phyloP scores from a whole-genome alignment of 805 yeast species.

The Groenewaldozyma tartarivorans region DNA sequence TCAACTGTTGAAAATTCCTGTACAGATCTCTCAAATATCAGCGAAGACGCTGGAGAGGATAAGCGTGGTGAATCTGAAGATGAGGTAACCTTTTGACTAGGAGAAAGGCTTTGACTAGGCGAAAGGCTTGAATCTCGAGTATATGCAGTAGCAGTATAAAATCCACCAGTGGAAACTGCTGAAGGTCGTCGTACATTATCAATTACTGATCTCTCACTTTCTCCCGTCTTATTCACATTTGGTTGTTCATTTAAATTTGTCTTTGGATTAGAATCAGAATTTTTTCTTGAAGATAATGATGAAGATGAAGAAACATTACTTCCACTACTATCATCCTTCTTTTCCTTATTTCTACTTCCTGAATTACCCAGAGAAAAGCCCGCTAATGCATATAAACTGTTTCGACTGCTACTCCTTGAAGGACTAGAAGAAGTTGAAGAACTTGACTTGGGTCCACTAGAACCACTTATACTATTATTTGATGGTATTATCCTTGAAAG shows the following conservation, averaged over 20 bases:
- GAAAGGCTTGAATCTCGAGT: background rate
- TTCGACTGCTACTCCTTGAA: background rate
- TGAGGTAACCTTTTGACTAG: slow-evolving; percentile 6
- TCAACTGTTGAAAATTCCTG: slow-evolving; percentile 38
- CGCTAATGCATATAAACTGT: background rate
- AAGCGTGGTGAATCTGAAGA: slow-evolving; percentile 6
- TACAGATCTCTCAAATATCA: slow-evolving; percentile 59
- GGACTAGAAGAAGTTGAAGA: background rate
- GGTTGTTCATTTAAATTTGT: background rate
- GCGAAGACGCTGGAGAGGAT: slow-evolving; percentile 31
- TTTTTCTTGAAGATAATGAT: background rate
- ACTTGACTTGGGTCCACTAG: no score
- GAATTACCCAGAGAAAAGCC: background rate
- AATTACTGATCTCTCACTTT: background rate
- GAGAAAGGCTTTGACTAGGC: slow-evolving; percentile 7
- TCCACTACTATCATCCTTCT: background rate
- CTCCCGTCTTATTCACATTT: background rate
- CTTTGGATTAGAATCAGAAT: background rate
- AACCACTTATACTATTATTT: no score
- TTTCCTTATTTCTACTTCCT: background rate
- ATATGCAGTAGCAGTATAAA: background rate
- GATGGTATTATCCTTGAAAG: background rate
- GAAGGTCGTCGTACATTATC: background rate
- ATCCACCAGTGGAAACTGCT: background rate
- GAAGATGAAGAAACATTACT: background rate